A percentile compares a stretch with the other conserved stretches of the same genome.
These are phyloP conservation scores for Nephelium lappaceum DNA, from an alignment of 345 rosid genomes.

Conservation along the genomic window DNA sequence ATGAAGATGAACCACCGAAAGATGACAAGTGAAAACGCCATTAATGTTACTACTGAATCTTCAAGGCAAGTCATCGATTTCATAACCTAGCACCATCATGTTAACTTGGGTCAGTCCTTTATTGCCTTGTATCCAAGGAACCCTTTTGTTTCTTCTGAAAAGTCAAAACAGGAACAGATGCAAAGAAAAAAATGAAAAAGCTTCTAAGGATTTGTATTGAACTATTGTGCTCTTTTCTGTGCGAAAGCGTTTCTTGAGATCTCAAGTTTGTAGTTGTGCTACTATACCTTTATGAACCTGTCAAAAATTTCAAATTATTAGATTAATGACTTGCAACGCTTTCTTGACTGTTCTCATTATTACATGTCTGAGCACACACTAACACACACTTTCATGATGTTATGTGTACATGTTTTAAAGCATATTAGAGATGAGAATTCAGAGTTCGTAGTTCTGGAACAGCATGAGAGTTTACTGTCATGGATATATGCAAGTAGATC, in stretches of 20 bases:
- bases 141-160: neutral
- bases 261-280: neutral
- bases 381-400: neutral
- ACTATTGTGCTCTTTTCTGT: neutral
- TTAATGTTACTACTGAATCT: neutral
- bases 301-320: neutral
- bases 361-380: neutral
- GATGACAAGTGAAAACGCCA: conserved; percentile 43
- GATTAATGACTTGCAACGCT: neutral
- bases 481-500: neutral
- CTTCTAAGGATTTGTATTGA: neutral
- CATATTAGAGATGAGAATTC: no score
- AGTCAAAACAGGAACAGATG: neutral
- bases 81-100: neutral
- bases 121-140: neutral
- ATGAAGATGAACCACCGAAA: conserved; percentile 42
- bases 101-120: neutral
- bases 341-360: neutral
- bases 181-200: neutral
- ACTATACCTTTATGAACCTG: no score
- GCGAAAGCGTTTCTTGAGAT: neutral
- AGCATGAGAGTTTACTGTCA: neutral
- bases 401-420: neutral
- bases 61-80: conserved; percentile 4
- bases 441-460: neutral